These are phyloP conservation scores for Adiantum capillusveneris DNA, from an alignment of 75 land plant genomes.

Conservation along the genomic window DNA sequence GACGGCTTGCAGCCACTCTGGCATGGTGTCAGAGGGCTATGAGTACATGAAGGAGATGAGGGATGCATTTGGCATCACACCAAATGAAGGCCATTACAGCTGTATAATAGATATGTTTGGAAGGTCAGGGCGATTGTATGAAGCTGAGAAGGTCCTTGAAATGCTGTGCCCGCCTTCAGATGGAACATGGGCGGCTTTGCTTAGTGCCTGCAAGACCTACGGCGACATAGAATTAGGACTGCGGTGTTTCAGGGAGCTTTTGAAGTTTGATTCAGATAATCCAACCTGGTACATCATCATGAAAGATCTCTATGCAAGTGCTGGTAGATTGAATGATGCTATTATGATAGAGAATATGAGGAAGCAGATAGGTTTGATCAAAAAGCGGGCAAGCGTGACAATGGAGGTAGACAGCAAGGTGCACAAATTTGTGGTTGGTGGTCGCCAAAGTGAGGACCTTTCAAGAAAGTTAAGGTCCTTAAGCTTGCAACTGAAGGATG, in stretches of 20 bases:
- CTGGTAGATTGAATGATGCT: conserved; percentile 27
- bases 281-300: conserved; percentile 27
- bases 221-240: conserved; percentile 25
- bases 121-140: conserved; percentile 33
- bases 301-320: conserved; percentile 20
- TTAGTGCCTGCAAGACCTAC: conserved; percentile 40
- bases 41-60: conserved; percentile 7
- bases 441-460: background rate
- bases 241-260: conserved; percentile 15
- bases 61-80: conserved; percentile 8
- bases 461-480: background rate
- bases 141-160: conserved; percentile 29
- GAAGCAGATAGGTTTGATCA: conserved; percentile 17
- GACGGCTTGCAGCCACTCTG: conserved; percentile 9
- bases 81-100: conserved; percentile 36
- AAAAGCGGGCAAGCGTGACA: conserved; percentile 25
- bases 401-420: conserved; percentile 6
- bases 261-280: conserved; percentile 20
- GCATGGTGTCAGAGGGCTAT: conserved; percentile 1
- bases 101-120: conserved; percentile 45
- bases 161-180: conserved; percentile 28
- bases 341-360: conserved; percentile 23
- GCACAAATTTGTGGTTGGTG: conserved; percentile 12
- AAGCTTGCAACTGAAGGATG: background rate
- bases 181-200: conserved; percentile 30